Evolutionary conservation across 2,329 filamentous ascomycete species (phyloP), one percentile per base, ranked within the genome.

Genomic region (Penicillium sp.): DNA sequence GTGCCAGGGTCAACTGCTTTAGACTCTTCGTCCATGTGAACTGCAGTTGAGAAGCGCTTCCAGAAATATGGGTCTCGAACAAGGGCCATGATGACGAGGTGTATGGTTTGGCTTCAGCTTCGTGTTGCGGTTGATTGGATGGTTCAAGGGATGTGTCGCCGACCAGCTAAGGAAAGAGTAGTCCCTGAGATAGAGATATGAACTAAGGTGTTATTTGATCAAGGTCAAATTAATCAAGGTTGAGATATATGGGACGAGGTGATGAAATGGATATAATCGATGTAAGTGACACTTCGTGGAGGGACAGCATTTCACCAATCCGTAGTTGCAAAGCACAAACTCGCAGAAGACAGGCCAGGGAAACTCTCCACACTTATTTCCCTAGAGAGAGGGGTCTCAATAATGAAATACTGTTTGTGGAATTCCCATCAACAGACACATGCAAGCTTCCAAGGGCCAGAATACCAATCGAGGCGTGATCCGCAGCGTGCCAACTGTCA

Each of bases 51-150:
- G 73, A 85, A 85, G 62, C 82, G 79, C 52, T 78, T 77, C 83
- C 82, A 85, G 71, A 85, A 85, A 45, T 74, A 76, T 23, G 82
- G 82, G 63, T 85, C 83, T 58, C 77, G 78, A 54, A 81, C 75
- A 42, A 74, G 73, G n/a, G 76, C 75, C 79, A 81, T 81, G 11
- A 7, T 55, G 27, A 23, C 23, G 23, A n/a, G 27, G 19, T 51
- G 19, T 19, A n/a, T 11, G 6, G 14, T 14, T 34, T 14, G 32
- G 13, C 2, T 34, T 34, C 10, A 26, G 9, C 2, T 38, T n/a
- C 30, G 42, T n/a, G 36, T 53, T 26, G 6, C 39, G 46, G 19
- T 27, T 4, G 26, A 16, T 34, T 9, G 46, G 30, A 18, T 23
- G 48, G 26, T 8, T 29, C 40, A 50, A 54, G 51, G 51, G 51